Conservation (phyloP, 257 asterid genomes). For the Scutellaria baicalensis region DNA sequence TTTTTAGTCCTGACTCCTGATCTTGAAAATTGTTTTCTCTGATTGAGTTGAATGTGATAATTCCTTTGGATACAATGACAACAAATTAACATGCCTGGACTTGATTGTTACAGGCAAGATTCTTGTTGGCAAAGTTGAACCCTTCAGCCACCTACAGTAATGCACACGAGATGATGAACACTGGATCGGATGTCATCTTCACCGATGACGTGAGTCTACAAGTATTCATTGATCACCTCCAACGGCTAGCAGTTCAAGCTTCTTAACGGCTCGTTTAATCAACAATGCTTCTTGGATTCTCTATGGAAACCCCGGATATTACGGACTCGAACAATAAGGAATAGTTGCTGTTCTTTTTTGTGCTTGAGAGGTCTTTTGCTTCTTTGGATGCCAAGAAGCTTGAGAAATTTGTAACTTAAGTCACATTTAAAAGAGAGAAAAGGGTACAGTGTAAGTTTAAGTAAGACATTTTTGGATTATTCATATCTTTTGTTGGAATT, state of each 20-base stretch:
- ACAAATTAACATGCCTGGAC: neutral
- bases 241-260: conserved; percentile 89
- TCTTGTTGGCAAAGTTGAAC: conserved; percentile 88
- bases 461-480: conserved; percentile 16
- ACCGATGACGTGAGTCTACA: conserved; percentile 95
- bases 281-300: neutral
- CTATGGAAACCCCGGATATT: conserved; percentile 14
- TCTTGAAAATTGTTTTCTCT: neutral
- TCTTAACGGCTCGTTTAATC: conserved; percentile 31
- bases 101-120: conserved; percentile 72
- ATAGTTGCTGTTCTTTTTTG: conserved; percentile 9
- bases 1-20: neutral
- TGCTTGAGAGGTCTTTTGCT: conserved; percentile 14
- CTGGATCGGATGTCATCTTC: conserved; percentile 85
- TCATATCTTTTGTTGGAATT: neutral
- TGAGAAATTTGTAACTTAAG: conserved; percentile 29
- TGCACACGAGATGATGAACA: conserved; percentile 78
- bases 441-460: conserved; percentile 30
- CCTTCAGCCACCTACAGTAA: conserved; percentile 93
- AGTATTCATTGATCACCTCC: conserved; percentile 92
- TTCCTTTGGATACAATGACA: neutral
- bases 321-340: conserved; percentile 7
- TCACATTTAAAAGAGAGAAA: conserved; percentile 10
- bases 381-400: conserved; percentile 12
- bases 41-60: neutral